These are phyloP conservation scores for Septoria linicola DNA, from an alignment of 2,329 filamentous ascomycete species.

Conservation along the genomic window DNA sequence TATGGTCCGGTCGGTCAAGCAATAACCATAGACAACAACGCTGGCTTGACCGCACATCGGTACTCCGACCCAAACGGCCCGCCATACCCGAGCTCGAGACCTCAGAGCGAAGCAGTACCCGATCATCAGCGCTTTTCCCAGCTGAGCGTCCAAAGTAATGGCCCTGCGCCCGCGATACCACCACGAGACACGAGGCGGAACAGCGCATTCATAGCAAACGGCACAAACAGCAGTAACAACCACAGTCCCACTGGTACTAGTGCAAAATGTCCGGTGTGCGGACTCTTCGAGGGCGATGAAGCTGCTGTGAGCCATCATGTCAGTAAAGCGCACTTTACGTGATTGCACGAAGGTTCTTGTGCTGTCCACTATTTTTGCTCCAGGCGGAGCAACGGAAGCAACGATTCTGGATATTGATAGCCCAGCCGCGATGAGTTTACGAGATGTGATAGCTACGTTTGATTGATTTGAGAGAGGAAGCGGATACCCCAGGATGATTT, in stretches of 20 bases:
- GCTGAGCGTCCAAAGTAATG: slow-evolving; percentile 7
- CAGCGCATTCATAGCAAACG: neutral
- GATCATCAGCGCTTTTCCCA: slow-evolving; percentile 30
- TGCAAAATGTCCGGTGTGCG: slow-evolving; percentile 36
- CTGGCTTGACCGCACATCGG: slow-evolving; percentile 3
- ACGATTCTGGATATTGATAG: too few relatives aligned
- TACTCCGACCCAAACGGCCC: slow-evolving; percentile 17
- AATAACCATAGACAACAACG: neutral
- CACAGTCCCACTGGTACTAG: neutral
- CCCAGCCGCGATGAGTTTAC: too few relatives aligned
- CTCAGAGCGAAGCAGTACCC: slow-evolving; percentile 21
- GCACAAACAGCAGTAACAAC: neutral
- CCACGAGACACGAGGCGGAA: slow-evolving; percentile 4
- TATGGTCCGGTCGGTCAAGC: neutral
- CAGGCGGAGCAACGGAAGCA: too few relatives aligned
- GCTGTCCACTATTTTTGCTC: neutral
- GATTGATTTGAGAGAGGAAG: too few relatives aligned
- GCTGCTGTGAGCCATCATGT: slow-evolving; percentile 38
- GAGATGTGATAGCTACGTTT: too few relatives aligned
- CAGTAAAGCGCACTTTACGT: slow-evolving; percentile 33
- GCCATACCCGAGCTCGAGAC: slow-evolving; percentile 17
- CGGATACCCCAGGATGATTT: too few relatives aligned
- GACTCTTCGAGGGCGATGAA: slow-evolving; percentile 37
- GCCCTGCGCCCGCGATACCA: neutral
- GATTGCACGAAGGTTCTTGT: neutral